Percentiles rank a stretch among this genome's conserved stretches.
phyloP scores from a whole-genome alignment of 305 asterid species.

The Fraxinus angustifolia region DNA sequence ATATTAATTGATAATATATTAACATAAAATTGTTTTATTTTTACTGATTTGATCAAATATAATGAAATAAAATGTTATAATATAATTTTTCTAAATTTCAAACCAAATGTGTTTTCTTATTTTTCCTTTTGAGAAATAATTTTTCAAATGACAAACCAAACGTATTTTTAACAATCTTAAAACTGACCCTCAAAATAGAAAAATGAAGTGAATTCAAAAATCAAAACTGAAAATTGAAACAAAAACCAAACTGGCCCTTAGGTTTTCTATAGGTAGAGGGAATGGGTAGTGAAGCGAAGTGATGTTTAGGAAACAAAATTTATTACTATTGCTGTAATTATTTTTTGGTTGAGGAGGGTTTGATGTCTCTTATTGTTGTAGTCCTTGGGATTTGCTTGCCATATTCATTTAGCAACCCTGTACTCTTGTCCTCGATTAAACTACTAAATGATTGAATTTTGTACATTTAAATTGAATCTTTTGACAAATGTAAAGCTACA shows the following conservation, averaged over 20 bases:
- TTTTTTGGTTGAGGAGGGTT: background rate
- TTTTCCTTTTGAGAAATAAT: no score
- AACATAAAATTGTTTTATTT: no score
- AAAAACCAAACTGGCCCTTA: background rate
- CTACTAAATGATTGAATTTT: background rate
- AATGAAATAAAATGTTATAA: no score
- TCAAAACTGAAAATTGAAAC: no score
- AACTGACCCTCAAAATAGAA: no score
- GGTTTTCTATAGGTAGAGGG: background rate
- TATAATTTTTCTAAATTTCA: no score
- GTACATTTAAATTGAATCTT: background rate
- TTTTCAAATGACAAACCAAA: no score
- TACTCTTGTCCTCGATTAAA: background rate
- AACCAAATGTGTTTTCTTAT: no score
- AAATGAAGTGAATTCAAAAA: no score
- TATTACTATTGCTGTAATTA: background rate
- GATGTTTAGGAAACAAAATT: background rate
- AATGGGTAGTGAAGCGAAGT: background rate
- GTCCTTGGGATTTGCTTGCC: background rate
- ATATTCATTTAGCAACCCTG: background rate
- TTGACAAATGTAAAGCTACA: slow-evolving; percentile 1
- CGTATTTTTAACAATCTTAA: no score
- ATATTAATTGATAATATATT: no score
- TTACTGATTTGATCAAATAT: no score
- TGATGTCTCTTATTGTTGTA: background rate